Evolutionary conservation across 2,329 filamentous ascomycete species (phyloP).

Genomic region (Biscogniauxia sp.): DNA sequence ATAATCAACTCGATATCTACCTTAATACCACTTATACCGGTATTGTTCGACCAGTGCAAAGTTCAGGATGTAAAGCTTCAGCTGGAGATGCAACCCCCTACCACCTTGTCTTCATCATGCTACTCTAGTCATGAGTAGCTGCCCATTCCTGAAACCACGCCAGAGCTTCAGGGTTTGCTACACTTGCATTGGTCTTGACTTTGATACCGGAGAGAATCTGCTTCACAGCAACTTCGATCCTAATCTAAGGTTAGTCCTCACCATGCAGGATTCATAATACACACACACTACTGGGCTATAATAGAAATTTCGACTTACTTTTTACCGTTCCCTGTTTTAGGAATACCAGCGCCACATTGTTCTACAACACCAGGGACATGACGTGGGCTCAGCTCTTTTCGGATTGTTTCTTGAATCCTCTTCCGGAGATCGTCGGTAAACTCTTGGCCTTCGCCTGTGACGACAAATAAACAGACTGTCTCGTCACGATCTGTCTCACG

Average conservation of each 20-base stretch:
- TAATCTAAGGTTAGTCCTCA: slow-evolving; percentile 32
- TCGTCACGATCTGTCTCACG: slow-evolving; percentile 73
- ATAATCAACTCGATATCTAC: no score
- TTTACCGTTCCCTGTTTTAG: slow-evolving; percentile 91
- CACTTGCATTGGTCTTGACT: slow-evolving; percentile 85
- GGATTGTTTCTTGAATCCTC: slow-evolving; percentile 66
- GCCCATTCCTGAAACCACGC: slow-evolving; percentile 87
- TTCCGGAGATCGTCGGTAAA: slow-evolving; percentile 61
- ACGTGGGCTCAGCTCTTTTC: slow-evolving; percentile 76
- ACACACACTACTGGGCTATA: no score
- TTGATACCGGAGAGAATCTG: slow-evolving; percentile 87
- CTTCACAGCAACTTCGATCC: slow-evolving; percentile 93
- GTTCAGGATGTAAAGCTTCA: no score
- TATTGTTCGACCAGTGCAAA: no score
- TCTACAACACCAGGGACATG: slow-evolving; percentile 86
- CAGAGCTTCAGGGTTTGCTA: slow-evolving; percentile 86
- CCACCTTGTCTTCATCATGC: background rate
- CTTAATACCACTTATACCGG: no score
- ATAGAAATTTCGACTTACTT: slow-evolving; percentile 62
- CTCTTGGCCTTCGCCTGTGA: slow-evolving; percentile 59
- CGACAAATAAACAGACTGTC: slow-evolving; percentile 84
- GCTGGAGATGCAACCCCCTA: no score
- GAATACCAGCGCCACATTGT: slow-evolving; percentile 76
- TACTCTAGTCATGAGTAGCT: slow-evolving; percentile 39
- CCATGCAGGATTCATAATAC: slow-evolving; percentile 11